Base-by-base conservation (phyloP, 495 filamentous ascomycete species). In the Penicillium mononematosum region DNA sequence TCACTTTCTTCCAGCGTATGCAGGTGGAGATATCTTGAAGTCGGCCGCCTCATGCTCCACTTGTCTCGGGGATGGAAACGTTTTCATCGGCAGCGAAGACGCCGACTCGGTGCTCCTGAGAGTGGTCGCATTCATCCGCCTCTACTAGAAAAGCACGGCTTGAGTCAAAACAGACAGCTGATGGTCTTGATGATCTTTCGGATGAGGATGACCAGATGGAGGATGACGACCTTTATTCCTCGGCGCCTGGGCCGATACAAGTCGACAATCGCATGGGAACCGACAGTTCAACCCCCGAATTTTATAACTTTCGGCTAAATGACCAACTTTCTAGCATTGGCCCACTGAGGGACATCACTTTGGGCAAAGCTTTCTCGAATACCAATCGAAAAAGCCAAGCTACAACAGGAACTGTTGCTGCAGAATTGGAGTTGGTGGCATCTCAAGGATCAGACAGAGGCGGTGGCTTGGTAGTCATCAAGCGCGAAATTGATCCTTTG, bases 41-140 rank as follows among this genome's bases (percentile, higher is more conserved):
- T 82, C 83, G 32, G 75, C 81, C 27, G 83, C 87, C n/a, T 86
- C 89, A 4, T 90, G 87, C 44, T 79, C 89, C 1, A 80, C 84
- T 31, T 78, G 79, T 31, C 68, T 98, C 12, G 85, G 85, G 1
- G 79, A 82, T 52, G 85, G 85, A n/a, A 83, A 77, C 49, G 64
- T 98, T 34, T 98, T 99, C 66, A 69, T 96, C 16, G 94, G 93
- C 1, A 91, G 88, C 61, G 89, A 93, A 66, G 82, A 88, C 50
- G 82, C 84, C n/a, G 89, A 96, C 62, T 94, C 94, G 0, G 61
- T 89, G 7, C 75, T 99, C 34, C 68, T 98, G n/a, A 36, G 85
- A 86, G 45, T 97, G 91, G 89, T 83, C 82, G 41, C 81, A 82
- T 24, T 85, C 81, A 65, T 65, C 83, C 59, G 64, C 73, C 12